Conservation (phyloP, 2,329 filamentous ascomycete genomes). For the Alternaria postmessia region DNA sequence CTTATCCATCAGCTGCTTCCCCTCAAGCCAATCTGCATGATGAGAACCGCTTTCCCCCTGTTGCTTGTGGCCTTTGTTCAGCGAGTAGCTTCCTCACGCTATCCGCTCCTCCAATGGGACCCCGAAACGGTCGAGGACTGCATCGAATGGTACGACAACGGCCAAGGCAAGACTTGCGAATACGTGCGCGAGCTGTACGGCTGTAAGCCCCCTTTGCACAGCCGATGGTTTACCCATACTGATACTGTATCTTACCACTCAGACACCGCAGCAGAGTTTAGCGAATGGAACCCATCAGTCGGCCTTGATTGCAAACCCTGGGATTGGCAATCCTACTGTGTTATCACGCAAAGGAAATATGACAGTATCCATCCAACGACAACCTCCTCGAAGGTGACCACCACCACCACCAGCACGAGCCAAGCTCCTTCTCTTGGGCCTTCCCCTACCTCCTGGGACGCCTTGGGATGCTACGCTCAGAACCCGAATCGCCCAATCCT, state of each 20-base stretch:
- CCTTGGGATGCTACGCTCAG: slow-evolving; percentile 22
- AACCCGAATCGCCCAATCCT: slow-evolving; percentile 18
- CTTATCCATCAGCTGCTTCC: not conserved
- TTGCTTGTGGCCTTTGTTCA: not conserved
- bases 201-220: not conserved
- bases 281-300: slow-evolving; percentile 1
- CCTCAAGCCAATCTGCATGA: not conserved
- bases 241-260: not conserved
- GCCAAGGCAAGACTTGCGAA: not conserved
- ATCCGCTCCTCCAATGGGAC: not conserved
- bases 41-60: not conserved
- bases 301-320: not conserved
- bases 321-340: not conserved
- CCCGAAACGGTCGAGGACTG: not conserved
- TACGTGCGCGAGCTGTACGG: not conserved
- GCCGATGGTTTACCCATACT: not conserved
- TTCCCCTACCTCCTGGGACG: slow-evolving; percentile 21
- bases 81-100: not conserved
- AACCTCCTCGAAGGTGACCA: not conserved
- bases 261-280: not conserved
- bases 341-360: slow-evolving; percentile 3
- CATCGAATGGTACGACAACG: not conserved
- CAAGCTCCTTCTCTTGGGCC: slow-evolving; percentile 16
- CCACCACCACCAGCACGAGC: slow-evolving; percentile 10
- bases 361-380: slow-evolving; percentile 1